These are phyloP conservation scores for Daldinia concentrica DNA, from an alignment of 495 filamentous ascomycete genomes.

Conservation along the genomic window DNA sequence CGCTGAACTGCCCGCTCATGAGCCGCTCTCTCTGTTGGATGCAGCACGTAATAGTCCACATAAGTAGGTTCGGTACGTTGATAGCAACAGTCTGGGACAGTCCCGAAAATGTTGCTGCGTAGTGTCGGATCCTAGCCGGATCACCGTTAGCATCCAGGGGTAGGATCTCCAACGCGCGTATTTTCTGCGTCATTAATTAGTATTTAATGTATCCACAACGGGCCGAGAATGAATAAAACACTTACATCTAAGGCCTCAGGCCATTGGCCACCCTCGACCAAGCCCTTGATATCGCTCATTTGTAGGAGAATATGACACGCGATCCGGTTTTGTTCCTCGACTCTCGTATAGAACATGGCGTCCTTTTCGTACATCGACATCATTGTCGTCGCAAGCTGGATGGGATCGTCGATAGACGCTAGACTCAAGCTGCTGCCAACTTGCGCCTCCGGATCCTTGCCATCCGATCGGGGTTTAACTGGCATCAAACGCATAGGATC, in stretches of 20 bases:
- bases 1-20: conserved; percentile 71
- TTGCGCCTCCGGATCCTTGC: conserved; percentile 45
- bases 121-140: conserved; percentile 74
- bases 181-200: conserved; percentile 64
- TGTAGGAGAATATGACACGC: conserved; percentile 76
- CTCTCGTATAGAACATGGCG: conserved; percentile 74
- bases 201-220: conserved; percentile 11
- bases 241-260: conserved; percentile 83
- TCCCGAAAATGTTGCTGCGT: conserved; percentile 77
- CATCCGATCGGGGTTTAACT: conserved; percentile 69
- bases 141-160: conserved; percentile 76
- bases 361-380: conserved; percentile 79
- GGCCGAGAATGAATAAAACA: conserved; percentile 36
- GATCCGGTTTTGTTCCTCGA: conserved; percentile 71
- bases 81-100: conserved; percentile 80
- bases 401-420: conserved; percentile 86
- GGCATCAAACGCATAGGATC: conserved; percentile 78
- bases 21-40: conserved; percentile 75
- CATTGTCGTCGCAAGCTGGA: conserved; percentile 81
- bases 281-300: conserved; percentile 78
- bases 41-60: conserved; percentile 92
- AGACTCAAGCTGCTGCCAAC: conserved; percentile 75
- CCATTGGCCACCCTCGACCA: conserved; percentile 77
- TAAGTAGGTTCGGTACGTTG: conserved; percentile 86
- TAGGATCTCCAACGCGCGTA: conserved; percentile 76